Evolutionary conservation across 2,329 filamentous ascomycete species (phyloP).

Genomic region (Westerdykella ornata): DNA sequence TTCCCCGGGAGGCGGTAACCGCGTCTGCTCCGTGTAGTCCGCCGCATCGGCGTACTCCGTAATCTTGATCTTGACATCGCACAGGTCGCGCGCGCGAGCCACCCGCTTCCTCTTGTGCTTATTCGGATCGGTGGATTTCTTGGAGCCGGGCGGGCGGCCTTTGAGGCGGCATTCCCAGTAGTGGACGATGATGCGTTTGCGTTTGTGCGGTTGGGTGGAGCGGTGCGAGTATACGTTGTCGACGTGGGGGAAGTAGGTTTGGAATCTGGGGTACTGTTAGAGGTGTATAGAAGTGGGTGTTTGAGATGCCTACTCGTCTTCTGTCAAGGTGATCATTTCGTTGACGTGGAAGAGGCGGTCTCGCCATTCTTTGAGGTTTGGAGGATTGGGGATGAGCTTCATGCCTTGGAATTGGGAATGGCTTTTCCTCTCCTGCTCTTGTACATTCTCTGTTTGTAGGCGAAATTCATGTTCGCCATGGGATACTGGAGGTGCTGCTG

Average conservation of each 20-base stretch:
- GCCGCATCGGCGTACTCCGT: conserved; percentile 65
- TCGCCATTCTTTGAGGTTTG: conserved; percentile 62
- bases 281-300: not conserved
- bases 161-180: conserved; percentile 83
- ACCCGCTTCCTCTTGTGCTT: conserved; percentile 77
- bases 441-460: conserved; percentile 5
- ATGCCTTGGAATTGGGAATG: conserved; percentile 48
- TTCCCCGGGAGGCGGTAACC: conserved; percentile 20
- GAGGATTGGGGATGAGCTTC: conserved; percentile 59
- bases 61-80: conserved; percentile 81
- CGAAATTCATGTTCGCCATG: conserved; percentile 5
- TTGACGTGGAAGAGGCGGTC: conserved; percentile 69
- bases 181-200: conserved; percentile 73
- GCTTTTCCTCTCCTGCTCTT: conserved; percentile 33
- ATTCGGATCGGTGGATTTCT: conserved; percentile 70
- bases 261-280: conserved; percentile 49
- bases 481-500: conserved; percentile 11
- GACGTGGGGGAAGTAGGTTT: conserved; percentile 75
- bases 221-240: conserved; percentile 82
- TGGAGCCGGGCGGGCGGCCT: conserved; percentile 69
- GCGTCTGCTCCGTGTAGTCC: conserved; percentile 31
- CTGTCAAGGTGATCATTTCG: conserved; percentile 62
- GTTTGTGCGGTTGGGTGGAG: conserved; percentile 73
- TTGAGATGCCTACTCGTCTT: conserved; percentile 57
- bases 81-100: conserved; percentile 69